Percentiles rank a stretch among this genome's conserved stretches.
Conservation (phyloP, 495 filamentous ascomycete genomes). For the Niebla homalea region DNA sequence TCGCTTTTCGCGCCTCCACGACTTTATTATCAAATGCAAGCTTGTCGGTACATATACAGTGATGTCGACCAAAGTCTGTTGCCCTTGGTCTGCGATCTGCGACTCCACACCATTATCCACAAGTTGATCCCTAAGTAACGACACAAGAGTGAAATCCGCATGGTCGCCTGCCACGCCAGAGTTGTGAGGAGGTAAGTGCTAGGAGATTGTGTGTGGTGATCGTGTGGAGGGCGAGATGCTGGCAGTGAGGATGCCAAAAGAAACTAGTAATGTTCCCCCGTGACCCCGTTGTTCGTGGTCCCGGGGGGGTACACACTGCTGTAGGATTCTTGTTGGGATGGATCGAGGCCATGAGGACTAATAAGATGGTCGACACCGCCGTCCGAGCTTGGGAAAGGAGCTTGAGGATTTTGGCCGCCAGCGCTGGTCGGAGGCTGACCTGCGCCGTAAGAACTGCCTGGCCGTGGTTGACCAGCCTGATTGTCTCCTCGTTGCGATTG, state of each 20-base stretch:
- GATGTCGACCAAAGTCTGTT: too few species aligned
- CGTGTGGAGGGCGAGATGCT: conserved; percentile 27
- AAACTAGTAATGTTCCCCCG: conserved; percentile 42
- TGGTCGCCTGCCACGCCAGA: too few species aligned
- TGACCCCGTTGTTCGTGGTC: conserved; percentile 55
- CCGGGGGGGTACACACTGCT: conserved; percentile 46
- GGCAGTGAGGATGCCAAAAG: conserved; percentile 60
- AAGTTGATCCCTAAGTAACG: too few species aligned
- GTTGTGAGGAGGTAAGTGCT: too few species aligned
- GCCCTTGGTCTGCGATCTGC: too few species aligned
- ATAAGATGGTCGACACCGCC: conserved; percentile 47
- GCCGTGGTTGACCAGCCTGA: conserved; percentile 44
- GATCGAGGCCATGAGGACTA: conserved; percentile 43
- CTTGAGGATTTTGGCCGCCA: conserved; percentile 29
- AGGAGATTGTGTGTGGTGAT: too few species aligned
- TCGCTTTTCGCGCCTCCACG: too few species aligned
- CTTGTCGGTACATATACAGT: too few species aligned
- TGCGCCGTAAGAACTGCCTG: conserved; percentile 51
- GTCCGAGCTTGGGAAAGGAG: conserved; percentile 40
- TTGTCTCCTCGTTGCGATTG: conserved; percentile 67
- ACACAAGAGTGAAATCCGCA: too few species aligned
- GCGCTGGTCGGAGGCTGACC: conserved; percentile 35
- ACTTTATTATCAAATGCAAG: too few species aligned
- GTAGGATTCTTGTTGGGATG: conserved; percentile 44
- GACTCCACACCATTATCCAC: too few species aligned